phyloP scores from a whole-genome alignment of 2,329 filamentous ascomycete genomes.

The Fusarium sp. region DNA sequence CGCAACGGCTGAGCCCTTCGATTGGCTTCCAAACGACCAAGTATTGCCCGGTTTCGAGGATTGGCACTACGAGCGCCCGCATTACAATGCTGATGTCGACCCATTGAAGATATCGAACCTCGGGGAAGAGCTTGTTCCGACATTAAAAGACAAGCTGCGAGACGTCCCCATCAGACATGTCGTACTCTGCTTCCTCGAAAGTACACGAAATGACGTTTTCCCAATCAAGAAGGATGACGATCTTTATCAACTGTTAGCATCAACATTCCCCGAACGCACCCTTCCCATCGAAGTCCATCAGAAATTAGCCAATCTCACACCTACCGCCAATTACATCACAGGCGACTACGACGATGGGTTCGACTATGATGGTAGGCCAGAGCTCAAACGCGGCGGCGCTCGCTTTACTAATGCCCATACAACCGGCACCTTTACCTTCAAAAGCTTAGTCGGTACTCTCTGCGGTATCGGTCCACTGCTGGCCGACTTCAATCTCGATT shows the following conservation, averaged over 20 bases:
- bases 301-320: conserved; percentile 47
- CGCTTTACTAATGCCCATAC: conserved; percentile 57
- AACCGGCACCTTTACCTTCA: conserved; percentile 58
- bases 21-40: conserved; percentile 47
- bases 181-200: conserved; percentile 58
- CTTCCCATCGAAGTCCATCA: conserved; percentile 51
- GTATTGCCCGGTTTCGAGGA: conserved; percentile 46
- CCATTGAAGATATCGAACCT: conserved; percentile 57
- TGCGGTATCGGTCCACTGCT: conserved; percentile 58
- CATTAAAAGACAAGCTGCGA: conserved; percentile 42
- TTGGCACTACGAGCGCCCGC: conserved; percentile 46
- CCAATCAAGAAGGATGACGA: conserved; percentile 57
- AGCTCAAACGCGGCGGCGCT: conserved; percentile 53
- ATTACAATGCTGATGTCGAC: conserved; percentile 55
- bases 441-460: conserved; percentile 57
- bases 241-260: conserved; percentile 51
- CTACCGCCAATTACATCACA: conserved; percentile 52
- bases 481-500: conserved; percentile 58
- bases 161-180: conserved; percentile 57
- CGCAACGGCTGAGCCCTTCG: conserved; percentile 25
- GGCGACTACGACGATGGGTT: conserved; percentile 55
- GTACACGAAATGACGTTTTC: conserved; percentile 60
- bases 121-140: conserved; percentile 47
- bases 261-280: conserved; percentile 47
- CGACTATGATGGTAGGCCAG: conserved; percentile 27